These are phyloP conservation scores for Fusarium oxysporum DNA, from an alignment of 2,329 filamentous ascomycete genomes.

Conservation along the genomic window DNA sequence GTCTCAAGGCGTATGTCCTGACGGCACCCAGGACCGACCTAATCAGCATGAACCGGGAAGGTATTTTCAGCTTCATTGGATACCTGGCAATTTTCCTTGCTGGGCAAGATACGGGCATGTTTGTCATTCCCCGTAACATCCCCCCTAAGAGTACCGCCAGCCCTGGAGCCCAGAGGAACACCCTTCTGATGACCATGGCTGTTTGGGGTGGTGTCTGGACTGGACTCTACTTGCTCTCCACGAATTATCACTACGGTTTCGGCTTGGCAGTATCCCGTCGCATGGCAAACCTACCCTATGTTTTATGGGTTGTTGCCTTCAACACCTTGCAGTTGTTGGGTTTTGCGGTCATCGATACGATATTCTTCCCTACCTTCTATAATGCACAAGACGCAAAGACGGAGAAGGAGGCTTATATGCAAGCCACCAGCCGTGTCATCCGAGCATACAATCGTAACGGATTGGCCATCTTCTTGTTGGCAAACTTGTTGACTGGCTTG, in stretches of 20 bases:
- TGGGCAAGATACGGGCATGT: conserved; percentile 85
- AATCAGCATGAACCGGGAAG: conserved; percentile 91
- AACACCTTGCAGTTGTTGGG: conserved; percentile 85
- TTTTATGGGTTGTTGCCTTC: conserved; percentile 92
- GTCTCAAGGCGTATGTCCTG: conserved; percentile 85
- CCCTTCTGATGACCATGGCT: conserved; percentile 72
- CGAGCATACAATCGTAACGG: conserved; percentile 90
- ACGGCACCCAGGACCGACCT: conserved; percentile 82
- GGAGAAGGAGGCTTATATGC: conserved; percentile 72
- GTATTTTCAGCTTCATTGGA: conserved; percentile 92
- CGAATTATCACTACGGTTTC: conserved; percentile 76
- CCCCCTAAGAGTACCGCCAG: conserved; percentile 56
- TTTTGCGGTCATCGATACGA: conserved; percentile 81
- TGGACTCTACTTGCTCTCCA: conserved; percentile 75
- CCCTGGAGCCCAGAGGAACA: conserved; percentile 62
- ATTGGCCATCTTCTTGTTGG: conserved; percentile 83
- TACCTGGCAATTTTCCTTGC: conserved; percentile 96
- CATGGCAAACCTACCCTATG: conserved; percentile 91
- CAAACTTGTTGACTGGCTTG: conserved; percentile 88
- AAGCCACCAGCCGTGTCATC: conserved; percentile 84
- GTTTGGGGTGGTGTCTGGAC: conserved; percentile 77
- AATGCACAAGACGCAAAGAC: conserved; percentile 64
- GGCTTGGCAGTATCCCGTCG: conserved; percentile 85
- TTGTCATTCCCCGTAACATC: conserved; percentile 74
- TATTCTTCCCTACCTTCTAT: conserved; percentile 81